Conservation (phyloP, 805 yeast species). For the Saturnispora silvae region DNA sequence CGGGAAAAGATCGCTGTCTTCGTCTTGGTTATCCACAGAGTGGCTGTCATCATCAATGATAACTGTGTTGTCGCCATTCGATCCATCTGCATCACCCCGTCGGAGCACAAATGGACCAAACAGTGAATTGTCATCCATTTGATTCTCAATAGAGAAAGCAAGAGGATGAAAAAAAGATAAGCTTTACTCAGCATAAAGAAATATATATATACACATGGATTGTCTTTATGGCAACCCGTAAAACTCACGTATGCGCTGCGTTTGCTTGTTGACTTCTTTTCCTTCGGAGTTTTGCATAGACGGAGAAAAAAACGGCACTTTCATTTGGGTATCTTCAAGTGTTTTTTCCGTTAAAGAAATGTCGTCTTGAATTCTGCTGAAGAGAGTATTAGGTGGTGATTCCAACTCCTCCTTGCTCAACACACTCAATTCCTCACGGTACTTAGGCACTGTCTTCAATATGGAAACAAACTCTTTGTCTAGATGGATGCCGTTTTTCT, state of each 20-base stretch:
- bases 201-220: not conserved
- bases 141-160: no score
- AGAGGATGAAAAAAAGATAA: no score
- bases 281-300: no score
- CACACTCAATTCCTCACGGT: constrained; percentile 39
- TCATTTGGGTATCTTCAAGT: not conserved
- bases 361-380: not conserved
- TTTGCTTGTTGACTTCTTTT: no score
- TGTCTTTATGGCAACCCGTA: not conserved
- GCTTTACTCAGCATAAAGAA: no score
- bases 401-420: not conserved
- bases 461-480: constrained; percentile 29
- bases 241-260: no score
- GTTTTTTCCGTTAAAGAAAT: not conserved
- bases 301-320: no score
- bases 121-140: constrained; percentile 6
- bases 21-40: not conserved
- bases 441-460: constrained; percentile 44
- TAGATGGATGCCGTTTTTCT: not conserved
- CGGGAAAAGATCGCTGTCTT: not conserved
- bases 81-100: not conserved
- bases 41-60: not conserved
- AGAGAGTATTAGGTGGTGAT: not conserved
- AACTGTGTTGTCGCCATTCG: not conserved
- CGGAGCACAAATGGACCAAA: not conserved